Evolutionary conservation across 495 filamentous ascomycete genomes (phyloP).

Genomic region (Hyaloscypha variabilis): DNA sequence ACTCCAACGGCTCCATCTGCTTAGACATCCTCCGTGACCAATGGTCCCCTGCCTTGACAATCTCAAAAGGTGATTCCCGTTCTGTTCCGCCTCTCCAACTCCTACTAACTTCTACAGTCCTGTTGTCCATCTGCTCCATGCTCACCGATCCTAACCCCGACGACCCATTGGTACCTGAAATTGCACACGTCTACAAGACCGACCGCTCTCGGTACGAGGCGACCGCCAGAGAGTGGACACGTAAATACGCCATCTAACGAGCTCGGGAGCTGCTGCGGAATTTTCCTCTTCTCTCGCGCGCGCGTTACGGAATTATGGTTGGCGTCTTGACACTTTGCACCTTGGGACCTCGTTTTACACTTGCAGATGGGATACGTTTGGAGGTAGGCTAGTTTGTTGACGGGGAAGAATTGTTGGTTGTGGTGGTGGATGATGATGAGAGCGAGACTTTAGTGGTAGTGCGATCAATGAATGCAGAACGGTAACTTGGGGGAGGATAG

Average conservation of each 20-base stretch:
- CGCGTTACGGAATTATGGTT: constrained; percentile 26
- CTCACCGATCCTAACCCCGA: constrained; percentile 99
- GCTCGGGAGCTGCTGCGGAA: constrained; percentile 2
- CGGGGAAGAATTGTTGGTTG: not conserved
- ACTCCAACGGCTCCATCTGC: constrained; percentile 99
- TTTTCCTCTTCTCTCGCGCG: constrained; percentile 22
- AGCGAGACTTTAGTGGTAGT: constrained; percentile 1
- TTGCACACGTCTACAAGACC: constrained; percentile 99
- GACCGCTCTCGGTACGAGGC: constrained; percentile 94
- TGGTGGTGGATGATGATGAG: not conserved
- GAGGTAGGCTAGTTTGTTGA: not conserved
- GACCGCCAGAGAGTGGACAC: constrained; percentile 96
- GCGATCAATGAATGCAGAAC: not conserved
- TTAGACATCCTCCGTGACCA: constrained; percentile 97
- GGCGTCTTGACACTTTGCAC: constrained; percentile 28
- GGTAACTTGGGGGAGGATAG: not conserved
- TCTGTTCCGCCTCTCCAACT: not conserved
- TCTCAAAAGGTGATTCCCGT: constrained; percentile 84
- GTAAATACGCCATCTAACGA: constrained; percentile 90
- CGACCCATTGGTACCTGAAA: constrained; percentile 96
- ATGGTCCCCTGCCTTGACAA: constrained; percentile 98
- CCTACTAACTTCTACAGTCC: constrained; percentile 49
- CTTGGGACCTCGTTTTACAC: constrained; percentile 17
- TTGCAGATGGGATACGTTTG: too few relatives aligned
- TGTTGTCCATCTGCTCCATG: constrained; percentile 99